Conservation (phyloP, 257 asterid genomes). For the Nicotiana sylvestris region DNA sequence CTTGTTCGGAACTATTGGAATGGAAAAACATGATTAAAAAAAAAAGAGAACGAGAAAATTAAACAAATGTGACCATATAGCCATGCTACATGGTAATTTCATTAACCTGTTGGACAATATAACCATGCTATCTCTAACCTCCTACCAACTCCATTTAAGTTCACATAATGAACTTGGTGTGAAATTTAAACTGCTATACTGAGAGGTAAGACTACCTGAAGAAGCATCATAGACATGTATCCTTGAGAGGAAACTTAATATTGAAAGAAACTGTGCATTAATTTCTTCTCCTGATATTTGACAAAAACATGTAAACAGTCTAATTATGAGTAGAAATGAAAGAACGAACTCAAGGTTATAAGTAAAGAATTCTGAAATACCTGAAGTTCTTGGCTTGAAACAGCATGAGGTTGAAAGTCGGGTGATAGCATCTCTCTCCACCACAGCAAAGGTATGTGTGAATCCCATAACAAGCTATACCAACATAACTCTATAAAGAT, state of each 20-base stretch:
- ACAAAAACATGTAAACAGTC: background rate
- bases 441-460: slow-evolving; percentile 71
- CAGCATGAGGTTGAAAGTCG: slow-evolving; percentile 76
- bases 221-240: slow-evolving; percentile 95
- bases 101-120: no score
- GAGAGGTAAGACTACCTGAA: slow-evolving; percentile 51
- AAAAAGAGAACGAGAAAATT: background rate
- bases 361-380: slow-evolving; percentile 26
- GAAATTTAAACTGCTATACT: background rate
- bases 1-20: no score
- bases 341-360: background rate
- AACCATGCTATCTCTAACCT: no score
- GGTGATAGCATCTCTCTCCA: slow-evolving; percentile 85
- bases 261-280: slow-evolving; percentile 68
- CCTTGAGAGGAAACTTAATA: slow-evolving; percentile 68
- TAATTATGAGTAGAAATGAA: background rate
- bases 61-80: background rate
- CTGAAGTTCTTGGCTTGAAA: slow-evolving; percentile 80
- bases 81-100: background rate
- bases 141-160: no score
- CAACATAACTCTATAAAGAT: slow-evolving; percentile 43
- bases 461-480: slow-evolving; percentile 68
- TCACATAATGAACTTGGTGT: no score
- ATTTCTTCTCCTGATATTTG: slow-evolving; percentile 50
- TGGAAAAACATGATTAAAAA: background rate